These are phyloP conservation scores for Penicillium pancosmium DNA, from an alignment of 495 filamentous ascomycete genomes.

Conservation along the genomic window DNA sequence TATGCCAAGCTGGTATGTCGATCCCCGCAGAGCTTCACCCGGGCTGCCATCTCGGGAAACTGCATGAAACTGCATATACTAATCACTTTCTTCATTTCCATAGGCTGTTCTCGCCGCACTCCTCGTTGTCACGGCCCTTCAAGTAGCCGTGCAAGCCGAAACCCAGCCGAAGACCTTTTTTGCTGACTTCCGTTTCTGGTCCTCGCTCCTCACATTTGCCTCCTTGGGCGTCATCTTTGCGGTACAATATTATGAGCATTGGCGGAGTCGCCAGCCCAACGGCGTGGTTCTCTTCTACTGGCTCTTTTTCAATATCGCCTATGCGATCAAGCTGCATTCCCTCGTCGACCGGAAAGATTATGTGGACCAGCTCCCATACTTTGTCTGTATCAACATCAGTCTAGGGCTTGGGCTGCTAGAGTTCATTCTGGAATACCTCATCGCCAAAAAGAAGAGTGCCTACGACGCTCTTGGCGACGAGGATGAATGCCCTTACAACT, in stretches of 20 bases:
- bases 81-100: constrained; percentile 23
- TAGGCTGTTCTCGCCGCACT: constrained; percentile 73
- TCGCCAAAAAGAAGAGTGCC: constrained; percentile 81
- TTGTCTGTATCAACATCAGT: constrained; percentile 74
- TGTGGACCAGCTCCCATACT: constrained; percentile 67
- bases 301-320: constrained; percentile 82
- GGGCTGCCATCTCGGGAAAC: neutral
- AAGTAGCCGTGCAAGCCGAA: constrained; percentile 77
- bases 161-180: constrained; percentile 69
- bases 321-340: constrained; percentile 85
- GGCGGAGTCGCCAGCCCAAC: constrained; percentile 84
- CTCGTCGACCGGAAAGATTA: constrained; percentile 77
- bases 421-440: constrained; percentile 85
- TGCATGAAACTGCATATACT: constrained; percentile 8
- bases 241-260: constrained; percentile 94
- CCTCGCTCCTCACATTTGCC: constrained; percentile 72
- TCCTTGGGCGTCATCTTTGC: constrained; percentile 78
- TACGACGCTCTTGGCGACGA: constrained; percentile 87
- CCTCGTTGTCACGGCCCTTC: constrained; percentile 65
- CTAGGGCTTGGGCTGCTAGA: constrained; percentile 72
- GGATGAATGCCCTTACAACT: constrained; percentile 92
- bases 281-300: constrained; percentile 96
- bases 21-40: constrained; percentile 9
- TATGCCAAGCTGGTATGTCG: constrained; percentile 80
- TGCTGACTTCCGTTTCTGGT: constrained; percentile 89